phyloP scores from a whole-genome alignment of 768 basidiomycete species.

The Asterophora lycoperdoides region DNA sequence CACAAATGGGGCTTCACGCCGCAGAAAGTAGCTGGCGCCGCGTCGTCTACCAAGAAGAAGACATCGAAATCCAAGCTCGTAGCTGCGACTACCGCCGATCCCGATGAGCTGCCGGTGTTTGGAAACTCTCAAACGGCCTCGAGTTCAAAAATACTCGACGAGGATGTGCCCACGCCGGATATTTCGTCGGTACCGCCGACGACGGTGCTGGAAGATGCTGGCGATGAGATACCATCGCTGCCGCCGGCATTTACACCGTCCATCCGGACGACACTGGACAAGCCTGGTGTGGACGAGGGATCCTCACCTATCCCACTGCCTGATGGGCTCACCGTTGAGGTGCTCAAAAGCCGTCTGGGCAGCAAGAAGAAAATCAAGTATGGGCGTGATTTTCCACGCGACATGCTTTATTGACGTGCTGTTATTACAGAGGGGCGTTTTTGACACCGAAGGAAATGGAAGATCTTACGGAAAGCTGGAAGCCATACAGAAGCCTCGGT shows the following conservation, averaged over 20 bases:
- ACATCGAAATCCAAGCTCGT: conserved; percentile 3
- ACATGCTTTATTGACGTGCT: conserved; percentile 10
- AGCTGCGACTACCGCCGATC: conserved; percentile 16
- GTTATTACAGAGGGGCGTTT: conserved; percentile 51
- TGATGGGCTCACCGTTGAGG: conserved; percentile 50
- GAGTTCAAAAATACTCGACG: background rate
- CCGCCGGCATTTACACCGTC: conserved; percentile 68
- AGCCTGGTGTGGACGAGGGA: conserved; percentile 23
- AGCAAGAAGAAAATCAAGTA: conserved; percentile 75
- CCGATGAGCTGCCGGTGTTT: conserved; percentile 31
- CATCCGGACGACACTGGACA: conserved; percentile 50
- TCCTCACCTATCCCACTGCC: conserved; percentile 42
- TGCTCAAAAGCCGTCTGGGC: conserved; percentile 55
- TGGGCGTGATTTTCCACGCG: conserved; percentile 18
- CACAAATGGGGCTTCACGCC: conserved; percentile 48
- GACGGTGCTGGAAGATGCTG: conserved; percentile 21
- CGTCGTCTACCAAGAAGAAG: conserved; percentile 7
- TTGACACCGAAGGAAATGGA: conserved; percentile 83
- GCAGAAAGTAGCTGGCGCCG: conserved; percentile 34
- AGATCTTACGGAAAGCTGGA: conserved; percentile 69
- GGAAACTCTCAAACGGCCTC: conserved; percentile 4
- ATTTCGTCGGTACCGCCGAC: conserved; percentile 33
- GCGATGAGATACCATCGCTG: conserved; percentile 33
- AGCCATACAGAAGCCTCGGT: conserved; percentile 81
- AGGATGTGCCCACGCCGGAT: conserved; percentile 16